These are phyloP conservation scores for Leucosporidium creatinivorum DNA, from an alignment of 768 basidiomycete species.

Conservation along the genomic window DNA sequence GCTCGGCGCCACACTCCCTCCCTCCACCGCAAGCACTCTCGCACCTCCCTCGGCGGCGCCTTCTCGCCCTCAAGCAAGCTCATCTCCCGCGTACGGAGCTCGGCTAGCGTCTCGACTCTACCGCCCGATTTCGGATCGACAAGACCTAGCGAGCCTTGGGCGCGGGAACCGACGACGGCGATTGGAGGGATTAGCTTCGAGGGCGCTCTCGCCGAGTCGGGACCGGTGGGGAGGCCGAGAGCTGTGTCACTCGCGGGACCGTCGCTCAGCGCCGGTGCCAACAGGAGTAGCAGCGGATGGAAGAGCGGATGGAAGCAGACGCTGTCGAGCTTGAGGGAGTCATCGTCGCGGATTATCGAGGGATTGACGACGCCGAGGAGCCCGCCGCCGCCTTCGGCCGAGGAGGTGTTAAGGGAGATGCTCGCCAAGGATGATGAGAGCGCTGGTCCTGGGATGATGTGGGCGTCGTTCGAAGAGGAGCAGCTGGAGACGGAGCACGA, in stretches of 20 bases:
- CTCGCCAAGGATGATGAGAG: background rate
- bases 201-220: background rate
- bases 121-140: slow-evolving; percentile 2
- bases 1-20: background rate
- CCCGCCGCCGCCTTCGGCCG: background rate
- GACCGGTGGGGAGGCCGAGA: too few relatives aligned
- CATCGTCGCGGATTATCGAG: background rate
- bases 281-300: background rate
- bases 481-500: background rate
- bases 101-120: slow-evolving; percentile 1
- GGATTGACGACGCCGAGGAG: background rate
- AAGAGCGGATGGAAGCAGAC: background rate
- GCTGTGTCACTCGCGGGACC: background rate
- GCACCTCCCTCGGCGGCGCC: background rate
- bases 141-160: background rate
- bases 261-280: too few relatives aligned
- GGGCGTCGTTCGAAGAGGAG: background rate
- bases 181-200: too few relatives aligned
- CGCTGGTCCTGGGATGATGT: slow-evolving; percentile 5
- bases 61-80: background rate
- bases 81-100: background rate
- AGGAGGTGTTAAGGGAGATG: background rate
- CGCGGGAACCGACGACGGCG: background rate
- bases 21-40: background rate
- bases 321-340: background rate